phyloP scores from a whole-genome alignment of 768 basidiomycete genomes.

The Leccinum broughii region DNA sequence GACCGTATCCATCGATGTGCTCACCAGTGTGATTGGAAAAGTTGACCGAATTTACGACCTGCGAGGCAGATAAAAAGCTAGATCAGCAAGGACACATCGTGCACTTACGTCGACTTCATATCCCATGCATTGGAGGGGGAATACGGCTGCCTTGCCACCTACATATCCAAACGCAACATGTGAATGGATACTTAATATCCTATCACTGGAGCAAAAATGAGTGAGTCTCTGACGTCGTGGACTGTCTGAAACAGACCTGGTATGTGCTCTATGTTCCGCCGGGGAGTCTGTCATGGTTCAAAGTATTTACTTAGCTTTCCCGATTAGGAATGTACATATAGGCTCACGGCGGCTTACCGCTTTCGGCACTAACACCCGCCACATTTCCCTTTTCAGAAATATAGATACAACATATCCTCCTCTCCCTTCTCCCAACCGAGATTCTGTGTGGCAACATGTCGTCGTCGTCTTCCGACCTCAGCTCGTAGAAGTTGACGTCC shows the following conservation, averaged over 20 bases:
- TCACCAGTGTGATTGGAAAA: conserved; percentile 92
- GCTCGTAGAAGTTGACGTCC: conserved; percentile 14
- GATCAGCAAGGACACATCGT: background rate
- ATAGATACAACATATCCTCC: no score
- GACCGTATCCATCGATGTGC: conserved; percentile 63
- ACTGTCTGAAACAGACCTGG: background rate
- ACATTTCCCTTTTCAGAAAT: no score
- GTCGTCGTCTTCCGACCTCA: conserved; percentile 4
- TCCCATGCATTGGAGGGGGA: conserved; percentile 81
- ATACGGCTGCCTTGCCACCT: conserved; percentile 79
- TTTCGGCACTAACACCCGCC: no score
- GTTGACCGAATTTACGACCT: conserved; percentile 91
- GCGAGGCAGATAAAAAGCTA: background rate
- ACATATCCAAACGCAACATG: conserved; percentile 96
- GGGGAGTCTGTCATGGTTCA: background rate
- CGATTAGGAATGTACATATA: background rate
- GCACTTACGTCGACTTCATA: conserved; percentile 89
- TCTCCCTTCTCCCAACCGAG: no score
- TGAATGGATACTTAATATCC: conserved; percentile 88
- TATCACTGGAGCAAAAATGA: conserved; percentile 31
- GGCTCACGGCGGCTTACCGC: no score
- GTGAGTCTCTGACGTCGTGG: conserved; percentile 7
- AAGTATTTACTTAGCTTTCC: background rate
- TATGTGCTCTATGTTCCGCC: background rate
- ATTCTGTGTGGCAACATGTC: background rate